Conservation (phyloP, 345 rosid genomes). For the Kandelia obovata region DNA sequence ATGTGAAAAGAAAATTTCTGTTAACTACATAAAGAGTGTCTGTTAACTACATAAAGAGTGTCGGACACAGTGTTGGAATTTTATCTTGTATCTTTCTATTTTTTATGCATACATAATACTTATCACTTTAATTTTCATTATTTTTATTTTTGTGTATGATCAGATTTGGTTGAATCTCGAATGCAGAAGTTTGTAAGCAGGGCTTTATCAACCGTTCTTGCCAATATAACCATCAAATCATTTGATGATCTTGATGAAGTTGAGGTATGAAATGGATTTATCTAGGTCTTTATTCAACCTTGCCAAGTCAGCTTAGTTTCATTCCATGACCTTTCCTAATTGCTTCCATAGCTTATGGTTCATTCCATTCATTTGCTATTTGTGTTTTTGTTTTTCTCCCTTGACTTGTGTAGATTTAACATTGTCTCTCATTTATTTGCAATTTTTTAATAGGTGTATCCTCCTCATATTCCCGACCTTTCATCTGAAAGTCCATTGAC, state of each 20-base stretch:
- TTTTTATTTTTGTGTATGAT: conserved; percentile 23
- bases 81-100: neutral
- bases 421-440: conserved; percentile 1
- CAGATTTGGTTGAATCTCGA: conserved; percentile 60
- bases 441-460: conserved; percentile 46
- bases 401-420: neutral
- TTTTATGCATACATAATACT: neutral
- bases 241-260: conserved; percentile 57
- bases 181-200: conserved; percentile 47
- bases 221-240: conserved; percentile 49
- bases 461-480: conserved; percentile 58
- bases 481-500: conserved; percentile 52
- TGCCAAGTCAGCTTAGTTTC: conserved; percentile 1
- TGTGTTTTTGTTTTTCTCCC: no score
- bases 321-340: neutral
- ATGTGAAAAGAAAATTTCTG: no score
- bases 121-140: neutral
- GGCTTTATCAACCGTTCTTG: conserved; percentile 57
- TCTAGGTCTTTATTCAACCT: conserved; percentile 5
- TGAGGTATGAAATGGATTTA: conserved; percentile 53
- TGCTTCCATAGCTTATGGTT: neutral
- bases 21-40: no score
- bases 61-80: no score
- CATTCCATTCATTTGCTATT: neutral
- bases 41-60: no score